Conservation (phyloP, 257 asterid genomes). For the Capsicum rhomboideum region DNA sequence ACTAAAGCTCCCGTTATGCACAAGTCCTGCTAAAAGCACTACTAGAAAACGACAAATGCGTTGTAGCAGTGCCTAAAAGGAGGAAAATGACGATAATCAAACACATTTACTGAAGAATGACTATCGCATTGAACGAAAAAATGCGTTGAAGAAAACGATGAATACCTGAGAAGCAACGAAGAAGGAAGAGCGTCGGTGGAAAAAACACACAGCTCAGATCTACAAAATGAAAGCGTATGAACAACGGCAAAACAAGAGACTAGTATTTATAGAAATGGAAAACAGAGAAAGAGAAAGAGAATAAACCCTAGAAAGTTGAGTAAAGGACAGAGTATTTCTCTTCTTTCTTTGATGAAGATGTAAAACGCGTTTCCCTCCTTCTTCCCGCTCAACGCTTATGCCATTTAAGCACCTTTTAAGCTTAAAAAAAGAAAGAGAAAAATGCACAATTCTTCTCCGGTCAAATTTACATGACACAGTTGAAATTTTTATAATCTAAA, state of each 20-base stretch:
- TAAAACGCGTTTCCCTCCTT: constrained; percentile 14
- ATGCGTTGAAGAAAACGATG: background rate
- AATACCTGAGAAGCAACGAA: constrained; percentile 13
- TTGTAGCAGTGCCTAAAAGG: background rate
- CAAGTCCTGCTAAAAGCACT: no score
- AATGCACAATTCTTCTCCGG: no score
- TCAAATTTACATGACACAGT: no score
- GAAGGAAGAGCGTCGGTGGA: constrained; percentile 20
- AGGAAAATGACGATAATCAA: background rate
- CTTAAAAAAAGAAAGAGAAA: background rate
- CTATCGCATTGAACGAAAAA: background rate
- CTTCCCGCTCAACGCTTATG: constrained; percentile 40
- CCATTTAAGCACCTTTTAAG: constrained; percentile 12
- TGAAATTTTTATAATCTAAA: no score
- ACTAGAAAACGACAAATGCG: no score
- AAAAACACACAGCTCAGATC: constrained; percentile 38
- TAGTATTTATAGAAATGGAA: constrained; percentile 13
- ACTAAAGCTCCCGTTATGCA: no score
- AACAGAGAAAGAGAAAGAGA: constrained; percentile 4
- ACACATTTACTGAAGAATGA: background rate
- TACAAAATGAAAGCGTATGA: constrained; percentile 25
- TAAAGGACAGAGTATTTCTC: constrained; percentile 5
- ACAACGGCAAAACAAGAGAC: constrained; percentile 22
- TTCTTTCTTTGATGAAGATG: constrained; percentile 1
- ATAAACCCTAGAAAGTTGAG: constrained; percentile 25